Evolutionary conservation across 768 basidiomycete genomes (phyloP).

Genomic region (Lanmaoa rubissima): DNA sequence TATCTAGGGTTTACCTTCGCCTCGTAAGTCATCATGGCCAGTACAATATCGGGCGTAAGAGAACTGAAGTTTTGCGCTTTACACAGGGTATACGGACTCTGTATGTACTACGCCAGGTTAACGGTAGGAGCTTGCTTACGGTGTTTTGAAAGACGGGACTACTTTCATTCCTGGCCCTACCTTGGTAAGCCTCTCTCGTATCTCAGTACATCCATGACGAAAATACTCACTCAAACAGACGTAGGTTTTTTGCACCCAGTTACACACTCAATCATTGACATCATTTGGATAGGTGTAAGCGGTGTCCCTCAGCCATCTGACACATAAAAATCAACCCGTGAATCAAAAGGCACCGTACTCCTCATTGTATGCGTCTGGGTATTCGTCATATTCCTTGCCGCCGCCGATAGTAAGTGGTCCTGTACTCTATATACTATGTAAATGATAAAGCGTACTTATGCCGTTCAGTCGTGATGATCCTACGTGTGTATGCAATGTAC

Average conservation of each 20-base stretch:
- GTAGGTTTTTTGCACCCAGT: conserved; percentile 3
- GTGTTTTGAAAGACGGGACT: conserved; percentile 5
- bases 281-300: conserved; percentile 18
- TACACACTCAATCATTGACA: background rate
- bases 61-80: background rate
- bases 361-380: background rate
- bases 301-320: background rate
- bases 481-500: conserved; percentile 28
- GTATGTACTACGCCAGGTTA: background rate
- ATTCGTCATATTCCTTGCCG: conserved; percentile 15
- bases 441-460: background rate
- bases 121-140: background rate
- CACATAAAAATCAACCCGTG: background rate
- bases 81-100: conserved; percentile 3
- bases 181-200: background rate
- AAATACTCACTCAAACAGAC: conserved; percentile 3
- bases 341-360: conserved; percentile 10
- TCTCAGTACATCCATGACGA: background rate
- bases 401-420: conserved; percentile 17
- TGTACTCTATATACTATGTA: background rate
- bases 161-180: background rate
- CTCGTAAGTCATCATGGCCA: conserved; percentile 6
- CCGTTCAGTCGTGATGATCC: conserved; percentile 22
- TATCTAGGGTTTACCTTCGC: conserved; percentile 11
- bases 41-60: background rate